Conservation (phyloP, 2,329 filamentous ascomycete genomes). For the Diplodia mutila region DNA sequence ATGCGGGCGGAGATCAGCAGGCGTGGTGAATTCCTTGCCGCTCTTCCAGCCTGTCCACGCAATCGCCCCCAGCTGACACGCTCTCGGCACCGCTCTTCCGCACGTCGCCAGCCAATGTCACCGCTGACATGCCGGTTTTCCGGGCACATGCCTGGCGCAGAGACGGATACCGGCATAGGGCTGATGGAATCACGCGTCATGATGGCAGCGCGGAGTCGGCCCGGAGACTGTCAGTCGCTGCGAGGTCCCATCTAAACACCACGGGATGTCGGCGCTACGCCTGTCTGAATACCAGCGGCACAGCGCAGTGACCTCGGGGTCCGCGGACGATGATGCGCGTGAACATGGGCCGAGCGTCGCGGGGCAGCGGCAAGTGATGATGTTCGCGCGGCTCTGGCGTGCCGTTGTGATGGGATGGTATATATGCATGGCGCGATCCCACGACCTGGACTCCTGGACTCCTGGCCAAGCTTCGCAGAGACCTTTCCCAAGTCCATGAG, state of each 20-base stretch:
- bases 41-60: conserved; percentile 2
- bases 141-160: neutral
- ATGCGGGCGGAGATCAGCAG: neutral
- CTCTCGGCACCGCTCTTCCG: conserved; percentile 5
- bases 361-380: neutral
- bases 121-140: conserved; percentile 5
- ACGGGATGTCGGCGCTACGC: neutral
- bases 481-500: neutral
- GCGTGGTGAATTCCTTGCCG: neutral
- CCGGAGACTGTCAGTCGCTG: neutral
- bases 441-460: neutral
- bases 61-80: conserved; percentile 1
- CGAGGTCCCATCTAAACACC: neutral
- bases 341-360: neutral
- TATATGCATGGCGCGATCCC: conserved; percentile 5
- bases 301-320: neutral
- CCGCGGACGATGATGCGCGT: neutral
- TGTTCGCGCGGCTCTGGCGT: neutral
- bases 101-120: neutral
- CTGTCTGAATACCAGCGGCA: neutral
- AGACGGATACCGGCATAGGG: conserved; percentile 2
- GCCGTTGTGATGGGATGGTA: neutral
- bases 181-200: neutral
- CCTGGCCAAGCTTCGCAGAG: neutral
- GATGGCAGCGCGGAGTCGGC: neutral